Evolutionary conservation across 768 basidiomycete species (phyloP).

Genomic region (Tricholoma terreum): DNA sequence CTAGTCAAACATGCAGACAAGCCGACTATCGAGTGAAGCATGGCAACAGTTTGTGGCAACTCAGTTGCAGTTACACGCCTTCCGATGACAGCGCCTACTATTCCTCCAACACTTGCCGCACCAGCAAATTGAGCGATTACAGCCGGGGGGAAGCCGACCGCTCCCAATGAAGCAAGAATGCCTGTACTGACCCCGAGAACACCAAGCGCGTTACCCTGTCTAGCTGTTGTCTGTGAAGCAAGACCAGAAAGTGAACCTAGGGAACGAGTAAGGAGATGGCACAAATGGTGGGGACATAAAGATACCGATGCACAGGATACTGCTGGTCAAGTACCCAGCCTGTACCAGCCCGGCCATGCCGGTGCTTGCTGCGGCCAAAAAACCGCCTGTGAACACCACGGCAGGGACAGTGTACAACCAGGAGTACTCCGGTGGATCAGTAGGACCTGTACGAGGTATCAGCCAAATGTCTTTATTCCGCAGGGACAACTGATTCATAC

Average conservation of each 20-base stretch:
- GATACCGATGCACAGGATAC: conserved; percentile 79
- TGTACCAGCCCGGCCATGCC: conserved; percentile 86
- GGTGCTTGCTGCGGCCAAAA: conserved; percentile 76
- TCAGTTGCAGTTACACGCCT: conserved; percentile 85
- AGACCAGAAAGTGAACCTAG: conserved; percentile 77
- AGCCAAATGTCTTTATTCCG: background rate
- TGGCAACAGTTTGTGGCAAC: conserved; percentile 75
- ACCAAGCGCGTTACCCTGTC: conserved; percentile 87
- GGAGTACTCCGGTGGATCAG: conserved; percentile 85
- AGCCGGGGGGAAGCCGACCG: conserved; percentile 77
- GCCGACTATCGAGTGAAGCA: conserved; percentile 87
- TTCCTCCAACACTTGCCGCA: conserved; percentile 71
- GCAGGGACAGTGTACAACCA: conserved; percentile 82
- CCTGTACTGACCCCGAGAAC: conserved; percentile 83
- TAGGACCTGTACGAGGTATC: conserved; percentile 47
- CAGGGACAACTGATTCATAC: conserved; percentile 34
- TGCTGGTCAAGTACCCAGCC: conserved; percentile 83
- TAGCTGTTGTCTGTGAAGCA: conserved; percentile 74
- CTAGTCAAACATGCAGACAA: conserved; percentile 87
- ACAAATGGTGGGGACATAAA: background rate
- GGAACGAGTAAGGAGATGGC: background rate
- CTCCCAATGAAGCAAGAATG: conserved; percentile 74
- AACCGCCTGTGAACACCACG: conserved; percentile 78
- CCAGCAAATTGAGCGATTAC: conserved; percentile 76
- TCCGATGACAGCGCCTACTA: conserved; percentile 70